Evolutionary conservation across 2,329 filamentous ascomycete species (phyloP), one percentile per base, ranked within the genome.

Genomic region (Trichoderma sp.): DNA sequence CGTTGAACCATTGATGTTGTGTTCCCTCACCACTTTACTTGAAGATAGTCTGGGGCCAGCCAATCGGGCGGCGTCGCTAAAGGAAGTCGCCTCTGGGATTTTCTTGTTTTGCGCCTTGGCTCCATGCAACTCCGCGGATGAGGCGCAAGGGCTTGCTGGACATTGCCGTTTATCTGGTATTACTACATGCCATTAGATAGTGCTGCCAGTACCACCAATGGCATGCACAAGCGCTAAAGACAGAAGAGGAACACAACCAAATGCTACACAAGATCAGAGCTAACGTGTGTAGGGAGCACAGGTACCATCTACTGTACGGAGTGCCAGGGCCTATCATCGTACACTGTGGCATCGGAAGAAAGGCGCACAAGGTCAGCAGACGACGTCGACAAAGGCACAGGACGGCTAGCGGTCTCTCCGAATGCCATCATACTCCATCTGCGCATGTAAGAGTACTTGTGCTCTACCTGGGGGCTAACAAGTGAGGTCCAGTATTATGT

Each of bases 11-110:
- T 59, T 77, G 60, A 60, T 71, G 38, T 27, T 69, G 66, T 64
- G 69, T 50, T 41, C 38, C 59, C 67, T 72, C 68, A 50, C 68
- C 56, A 33, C 31, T 27, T 35, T 65, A 50, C 45, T 50, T 56
- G 53, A 35, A 63, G 53, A 78, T 78, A 81, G 79, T 82, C 81
- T 77, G 81, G 81, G 81, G 81, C 74, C 77, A 74, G 69, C 81
- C 81, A 82, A 82, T 82, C 80, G 77, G 73, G 64, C 59, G 29
- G 21, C 29, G 69, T 74, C 68, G 75, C 75, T 68, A 67, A 56
- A 56, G 38, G 67, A 31, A 56, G 24, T 59, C 50, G 71, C 80
- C 79, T 79, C 77, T 80, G 12, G 35, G 62, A 56, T 62, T 75
- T 59, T 45, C 56, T 62, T 45, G 45, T 73, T 66, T 53, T 72